These are phyloP conservation scores for Globisporangium heterothallicum DNA, from an alignment of 352 stramenopile genomes.

Conservation along the genomic window DNA sequence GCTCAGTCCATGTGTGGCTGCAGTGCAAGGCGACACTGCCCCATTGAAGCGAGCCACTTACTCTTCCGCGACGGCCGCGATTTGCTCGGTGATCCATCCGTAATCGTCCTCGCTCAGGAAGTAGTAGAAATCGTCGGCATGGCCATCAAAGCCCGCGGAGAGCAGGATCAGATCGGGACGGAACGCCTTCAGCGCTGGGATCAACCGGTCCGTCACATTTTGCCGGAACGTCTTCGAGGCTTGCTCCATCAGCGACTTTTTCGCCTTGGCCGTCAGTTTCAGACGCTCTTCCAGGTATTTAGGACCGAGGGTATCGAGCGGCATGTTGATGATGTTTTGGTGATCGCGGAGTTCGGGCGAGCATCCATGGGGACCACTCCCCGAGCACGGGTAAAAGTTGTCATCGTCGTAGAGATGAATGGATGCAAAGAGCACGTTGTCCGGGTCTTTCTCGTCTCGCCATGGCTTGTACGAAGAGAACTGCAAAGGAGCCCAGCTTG, in stretches of 20 bases:
- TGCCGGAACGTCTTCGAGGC: slow-evolving; percentile 42
- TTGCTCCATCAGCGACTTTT: slow-evolving; percentile 41
- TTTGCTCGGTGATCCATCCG: slow-evolving; percentile 75
- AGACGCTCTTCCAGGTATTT: slow-evolving; percentile 54
- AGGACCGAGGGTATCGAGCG: slow-evolving; percentile 40
- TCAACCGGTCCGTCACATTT: slow-evolving; percentile 34
- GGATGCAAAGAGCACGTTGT: slow-evolving; percentile 64
- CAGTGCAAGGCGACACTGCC: no score
- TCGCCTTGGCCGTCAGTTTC: slow-evolving; percentile 49
- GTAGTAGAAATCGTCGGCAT: slow-evolving; percentile 67
- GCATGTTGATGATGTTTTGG: slow-evolving; percentile 53
- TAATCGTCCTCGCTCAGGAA: slow-evolving; percentile 84
- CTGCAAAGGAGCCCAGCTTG: slow-evolving; percentile 50
- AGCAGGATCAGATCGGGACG: slow-evolving; percentile 58
- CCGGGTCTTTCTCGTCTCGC: slow-evolving; percentile 51
- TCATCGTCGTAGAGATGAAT: slow-evolving; percentile 61
- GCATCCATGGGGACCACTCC: slow-evolving; percentile 37
- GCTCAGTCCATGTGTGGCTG: no score
- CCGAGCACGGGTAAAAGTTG: slow-evolving; percentile 62
- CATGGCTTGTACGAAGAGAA: slow-evolving; percentile 67
- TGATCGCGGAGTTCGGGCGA: slow-evolving; percentile 38
- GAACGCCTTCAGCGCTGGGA: slow-evolving; percentile 44
- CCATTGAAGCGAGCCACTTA: slow-evolving; percentile 30
- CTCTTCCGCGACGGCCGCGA: slow-evolving; percentile 88
- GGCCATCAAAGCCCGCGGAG: slow-evolving; percentile 64